These are phyloP conservation scores for Crepidotus sp. DNA, from an alignment of 1,284 basidiomycete species.

Conservation along the genomic window DNA sequence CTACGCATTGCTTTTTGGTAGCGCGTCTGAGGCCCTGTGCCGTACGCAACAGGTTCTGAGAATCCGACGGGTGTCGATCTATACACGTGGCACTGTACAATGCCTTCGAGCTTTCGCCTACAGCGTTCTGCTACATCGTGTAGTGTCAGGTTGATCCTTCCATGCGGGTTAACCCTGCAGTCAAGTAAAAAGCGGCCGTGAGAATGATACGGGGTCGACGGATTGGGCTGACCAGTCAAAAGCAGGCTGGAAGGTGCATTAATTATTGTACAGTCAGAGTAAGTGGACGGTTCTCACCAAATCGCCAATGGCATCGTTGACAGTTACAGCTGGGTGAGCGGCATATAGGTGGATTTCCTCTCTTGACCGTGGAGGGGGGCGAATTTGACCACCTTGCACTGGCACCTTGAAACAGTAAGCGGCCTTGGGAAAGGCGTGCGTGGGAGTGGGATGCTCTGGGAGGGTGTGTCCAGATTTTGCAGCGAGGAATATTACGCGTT, in stretches of 20 bases:
- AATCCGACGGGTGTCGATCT: slow-evolving; percentile 5
- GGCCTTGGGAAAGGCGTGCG: slow-evolving; percentile 7
- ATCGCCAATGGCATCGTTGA: slow-evolving; percentile 13
- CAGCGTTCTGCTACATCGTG: neutral
- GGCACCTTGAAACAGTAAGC: slow-evolving; percentile 2
- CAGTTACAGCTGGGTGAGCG: slow-evolving; percentile 3
- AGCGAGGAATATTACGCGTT: slow-evolving; percentile 10
- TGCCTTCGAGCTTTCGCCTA: neutral
- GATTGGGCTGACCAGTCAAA: slow-evolving; percentile 14
- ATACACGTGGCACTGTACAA: slow-evolving; percentile 2
- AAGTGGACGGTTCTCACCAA: slow-evolving; percentile 1
- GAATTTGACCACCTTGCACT: neutral
- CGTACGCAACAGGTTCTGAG: neutral
- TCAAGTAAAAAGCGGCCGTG: neutral
- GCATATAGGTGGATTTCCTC: slow-evolving; percentile 1
- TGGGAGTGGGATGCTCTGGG: slow-evolving; percentile 6
- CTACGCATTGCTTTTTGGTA: slow-evolving; percentile 9
- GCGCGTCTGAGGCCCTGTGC: slow-evolving; percentile 1
- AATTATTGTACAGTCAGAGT: neutral
- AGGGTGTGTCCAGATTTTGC: slow-evolving; percentile 3
- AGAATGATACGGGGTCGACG: neutral
- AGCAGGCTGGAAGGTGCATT: neutral
- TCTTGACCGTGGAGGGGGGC: neutral
- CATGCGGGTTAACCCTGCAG: slow-evolving; percentile 10
- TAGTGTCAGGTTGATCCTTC: neutral